Evolutionary conservation across 306 rosid species (phyloP).

Genomic region (Rosa persica): DNA sequence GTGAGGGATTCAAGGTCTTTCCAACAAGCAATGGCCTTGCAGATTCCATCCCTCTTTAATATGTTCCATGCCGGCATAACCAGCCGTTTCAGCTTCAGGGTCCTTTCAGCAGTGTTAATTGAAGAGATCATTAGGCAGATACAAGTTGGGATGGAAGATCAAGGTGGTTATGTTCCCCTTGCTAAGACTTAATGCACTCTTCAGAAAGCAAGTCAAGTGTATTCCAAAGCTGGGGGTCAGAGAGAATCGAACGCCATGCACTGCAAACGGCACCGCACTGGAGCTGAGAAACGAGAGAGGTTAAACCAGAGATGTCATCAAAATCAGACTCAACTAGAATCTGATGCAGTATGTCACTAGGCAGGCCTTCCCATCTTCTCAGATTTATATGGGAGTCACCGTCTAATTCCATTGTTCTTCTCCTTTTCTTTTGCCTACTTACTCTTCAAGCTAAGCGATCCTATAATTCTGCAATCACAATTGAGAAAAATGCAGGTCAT

Average conservation of each 20-base stretch:
- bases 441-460: background rate
- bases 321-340: background rate
- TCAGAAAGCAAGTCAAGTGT: background rate
- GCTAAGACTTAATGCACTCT: background rate
- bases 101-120: conserved; percentile 79
- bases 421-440: background rate
- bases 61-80: conserved; percentile 81
- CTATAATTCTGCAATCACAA: background rate
- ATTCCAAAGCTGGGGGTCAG: background rate
- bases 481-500: background rate
- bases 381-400: background rate
- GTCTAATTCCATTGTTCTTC: background rate
- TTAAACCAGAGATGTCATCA: background rate
- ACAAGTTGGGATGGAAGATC: conserved; percentile 47
- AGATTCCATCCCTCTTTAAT: conserved; percentile 55
- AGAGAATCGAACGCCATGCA: background rate
- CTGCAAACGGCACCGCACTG: background rate
- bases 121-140: conserved; percentile 56
- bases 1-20: conserved; percentile 66
- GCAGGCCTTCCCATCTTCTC: background rate
- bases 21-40: conserved; percentile 66
- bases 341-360: background rate
- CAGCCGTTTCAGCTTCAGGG: conserved; percentile 53
- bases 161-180: background rate
- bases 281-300: background rate